Evolutionary conservation across 257 asterid genomes (phyloP), one percentile per base, ranked within the genome.

Genomic region (Fraxinus excelsior): DNA sequence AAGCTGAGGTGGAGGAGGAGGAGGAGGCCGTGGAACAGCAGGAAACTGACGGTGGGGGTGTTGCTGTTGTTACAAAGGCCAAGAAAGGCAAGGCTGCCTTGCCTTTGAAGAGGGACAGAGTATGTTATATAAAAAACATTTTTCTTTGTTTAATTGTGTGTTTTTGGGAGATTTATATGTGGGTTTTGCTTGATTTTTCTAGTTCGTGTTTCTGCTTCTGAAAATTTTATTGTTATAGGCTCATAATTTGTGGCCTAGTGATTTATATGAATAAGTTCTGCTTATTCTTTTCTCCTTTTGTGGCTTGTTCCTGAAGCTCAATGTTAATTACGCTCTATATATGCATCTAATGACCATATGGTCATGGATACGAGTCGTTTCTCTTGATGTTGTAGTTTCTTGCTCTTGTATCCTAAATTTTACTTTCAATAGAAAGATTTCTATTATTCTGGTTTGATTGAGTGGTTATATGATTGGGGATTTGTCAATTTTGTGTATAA

Each of bases 11-110:
- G 51, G 88, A 51, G 16, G 91, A 84, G 51, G 88, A 51, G 16
- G 91, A 84, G 64, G 92, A 80, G 53, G 86, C 76, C 14, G 75
- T 40, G 34, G 88, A 82, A 25, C 77, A 73, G 84, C 76, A 60
- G 79, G 82, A 42, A 8, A 90, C 75, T 35, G 87, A 70, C 10
- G 88, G 77, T 32, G 86, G 81, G 70, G 89, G 76, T 34, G 84
- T 76, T 74, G 83, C 88, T 46, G 90, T 92, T 67, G 82, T 85
- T 0, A 72, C 89, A 4, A 94, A 90, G 88, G 94, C 96, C 10
- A 94, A 90, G 96, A 94, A 85, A 82, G 98, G 98, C 70, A 94
- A 94, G 84, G 97, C 98, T 80, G 98, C 96, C 31, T 86, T 94
- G 87, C 91, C 79, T 35, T 83, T 92, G 81, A 94, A 94, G 86